Conservation (phyloP, 805 yeast species). For the Yamadazyma endophytica region DNA sequence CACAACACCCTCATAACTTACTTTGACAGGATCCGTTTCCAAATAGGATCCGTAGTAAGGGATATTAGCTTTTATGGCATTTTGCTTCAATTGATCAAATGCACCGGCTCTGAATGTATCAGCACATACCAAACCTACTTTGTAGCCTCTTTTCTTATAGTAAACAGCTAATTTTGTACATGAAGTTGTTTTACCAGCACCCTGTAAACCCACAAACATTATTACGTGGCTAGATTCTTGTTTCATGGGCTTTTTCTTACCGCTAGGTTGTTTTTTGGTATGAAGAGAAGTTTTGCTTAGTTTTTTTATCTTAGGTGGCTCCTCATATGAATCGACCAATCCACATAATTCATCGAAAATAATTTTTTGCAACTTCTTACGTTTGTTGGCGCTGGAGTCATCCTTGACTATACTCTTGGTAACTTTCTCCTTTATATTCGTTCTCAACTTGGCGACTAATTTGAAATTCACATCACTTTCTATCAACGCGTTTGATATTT, state of each 20-base stretch:
- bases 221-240: slow-evolving; percentile 50
- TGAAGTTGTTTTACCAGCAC: slow-evolving; percentile 97
- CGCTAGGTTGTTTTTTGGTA: slow-evolving; percentile 16
- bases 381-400: slow-evolving; percentile 57
- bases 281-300: slow-evolving; percentile 33
- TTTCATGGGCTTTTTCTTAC: slow-evolving; percentile 8
- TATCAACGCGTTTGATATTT: slow-evolving; percentile 81
- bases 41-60: slow-evolving; percentile 95
- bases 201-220: slow-evolving; percentile 98
- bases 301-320: slow-evolving; percentile 79
- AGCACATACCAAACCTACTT: slow-evolving; percentile 96
- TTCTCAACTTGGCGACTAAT: slow-evolving; percentile 73
- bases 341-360: slow-evolving; percentile 90
- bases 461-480: slow-evolving; percentile 93
- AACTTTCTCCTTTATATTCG: slow-evolving; percentile 47
- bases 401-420: slow-evolving; percentile 51
- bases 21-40: slow-evolving; percentile 92
- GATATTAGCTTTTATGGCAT: slow-evolving; percentile 90
- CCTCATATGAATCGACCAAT: slow-evolving; percentile 69
- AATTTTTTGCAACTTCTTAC: slow-evolving; percentile 83
- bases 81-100: slow-evolving; percentile 95
- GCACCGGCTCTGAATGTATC: slow-evolving; percentile 99
- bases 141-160: slow-evolving; percentile 88
- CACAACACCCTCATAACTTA: slow-evolving; percentile 86
- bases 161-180: slow-evolving; percentile 96